These are phyloP conservation scores for Arthroderma sp. DNA, from an alignment of 2,329 filamentous ascomycete species.

Conservation along the genomic window DNA sequence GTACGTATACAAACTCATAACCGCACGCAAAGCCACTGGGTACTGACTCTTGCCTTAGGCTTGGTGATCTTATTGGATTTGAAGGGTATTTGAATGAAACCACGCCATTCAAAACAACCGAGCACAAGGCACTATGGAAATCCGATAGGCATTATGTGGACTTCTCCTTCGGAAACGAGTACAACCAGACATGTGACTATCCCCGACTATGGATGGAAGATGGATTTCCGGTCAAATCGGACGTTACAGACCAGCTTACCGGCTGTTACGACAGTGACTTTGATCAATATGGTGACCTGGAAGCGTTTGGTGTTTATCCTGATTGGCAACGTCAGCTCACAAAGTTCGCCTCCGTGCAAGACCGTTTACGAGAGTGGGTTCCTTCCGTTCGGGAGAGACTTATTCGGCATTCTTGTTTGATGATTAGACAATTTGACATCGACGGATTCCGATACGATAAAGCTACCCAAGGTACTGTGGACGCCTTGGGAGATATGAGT, in stretches of 20 bases:
- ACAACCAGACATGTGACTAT: constrained; percentile 43
- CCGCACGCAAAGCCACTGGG: neutral
- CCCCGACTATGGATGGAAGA: constrained; percentile 50
- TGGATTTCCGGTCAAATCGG: constrained; percentile 37
- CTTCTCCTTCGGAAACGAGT: constrained; percentile 42
- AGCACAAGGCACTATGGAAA: constrained; percentile 49
- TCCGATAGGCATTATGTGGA: constrained; percentile 43
- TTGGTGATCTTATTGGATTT: constrained; percentile 52
- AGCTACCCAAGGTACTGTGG: constrained; percentile 50
- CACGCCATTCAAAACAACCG: constrained; percentile 41
- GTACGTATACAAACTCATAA: constrained; percentile 21
- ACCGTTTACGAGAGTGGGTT: constrained; percentile 52
- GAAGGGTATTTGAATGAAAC: constrained; percentile 46
- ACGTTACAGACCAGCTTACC: constrained; percentile 34
- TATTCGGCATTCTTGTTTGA: constrained; percentile 50
- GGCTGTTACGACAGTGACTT: constrained; percentile 53
- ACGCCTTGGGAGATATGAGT: constrained; percentile 47
- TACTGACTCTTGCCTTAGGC: constrained; percentile 19
- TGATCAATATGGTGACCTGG: constrained; percentile 51
- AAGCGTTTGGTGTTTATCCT: constrained; percentile 50
- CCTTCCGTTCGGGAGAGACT: constrained; percentile 45
- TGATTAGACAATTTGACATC: constrained; percentile 50
- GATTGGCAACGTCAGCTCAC: constrained; percentile 52
- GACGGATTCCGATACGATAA: constrained; percentile 57
- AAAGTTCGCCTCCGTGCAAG: constrained; percentile 55